Evolutionary conservation across 768 basidiomycete genomes (phyloP).

Genomic region (Hypsizygus marmoreus): DNA sequence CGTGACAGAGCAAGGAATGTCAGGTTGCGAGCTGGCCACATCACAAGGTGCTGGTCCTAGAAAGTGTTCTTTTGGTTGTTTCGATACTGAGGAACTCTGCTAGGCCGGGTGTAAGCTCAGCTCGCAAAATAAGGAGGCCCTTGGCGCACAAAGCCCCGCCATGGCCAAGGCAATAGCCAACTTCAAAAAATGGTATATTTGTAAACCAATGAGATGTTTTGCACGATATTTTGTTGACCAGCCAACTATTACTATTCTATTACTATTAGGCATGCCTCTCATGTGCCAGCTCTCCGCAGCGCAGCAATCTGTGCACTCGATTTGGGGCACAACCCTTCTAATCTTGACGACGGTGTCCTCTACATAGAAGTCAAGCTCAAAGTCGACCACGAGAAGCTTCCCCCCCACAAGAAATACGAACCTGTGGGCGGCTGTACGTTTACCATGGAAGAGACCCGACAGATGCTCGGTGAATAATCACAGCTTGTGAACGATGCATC

Average conservation of each 20-base stretch:
- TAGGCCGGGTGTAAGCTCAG: conserved; percentile 25
- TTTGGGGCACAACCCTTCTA: conserved; percentile 19
- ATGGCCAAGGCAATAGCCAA: conserved; percentile 18
- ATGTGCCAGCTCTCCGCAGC: conserved; percentile 24
- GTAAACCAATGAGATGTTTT: no score
- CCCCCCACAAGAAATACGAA: conserved; percentile 20
- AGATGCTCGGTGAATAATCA: conserved; percentile 20
- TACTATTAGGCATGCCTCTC: conserved; percentile 27
- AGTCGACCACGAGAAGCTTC: conserved; percentile 16
- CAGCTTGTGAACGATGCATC: background rate
- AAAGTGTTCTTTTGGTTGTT: background rate
- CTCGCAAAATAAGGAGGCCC: conserved; percentile 17
- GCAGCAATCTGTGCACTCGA: conserved; percentile 29
- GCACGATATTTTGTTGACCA: no score
- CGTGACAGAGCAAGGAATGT: conserved; percentile 24
- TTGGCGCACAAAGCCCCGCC: conserved; percentile 13
- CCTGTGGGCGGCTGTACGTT: conserved; percentile 19
- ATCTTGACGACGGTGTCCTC: conserved; percentile 22
- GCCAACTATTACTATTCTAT: no score
- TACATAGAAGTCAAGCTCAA: conserved; percentile 24
- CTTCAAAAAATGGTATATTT: conserved; percentile 27
- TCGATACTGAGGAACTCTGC: conserved; percentile 6
- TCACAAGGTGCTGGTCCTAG: conserved; percentile 21
- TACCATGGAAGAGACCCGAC: conserved; percentile 21
- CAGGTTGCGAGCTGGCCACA: conserved; percentile 27